Evolutionary conservation across 1,139 yeast species (phyloP), one percentile per base, ranked within the genome.

Genomic region (Ashbya aceris): DNA sequence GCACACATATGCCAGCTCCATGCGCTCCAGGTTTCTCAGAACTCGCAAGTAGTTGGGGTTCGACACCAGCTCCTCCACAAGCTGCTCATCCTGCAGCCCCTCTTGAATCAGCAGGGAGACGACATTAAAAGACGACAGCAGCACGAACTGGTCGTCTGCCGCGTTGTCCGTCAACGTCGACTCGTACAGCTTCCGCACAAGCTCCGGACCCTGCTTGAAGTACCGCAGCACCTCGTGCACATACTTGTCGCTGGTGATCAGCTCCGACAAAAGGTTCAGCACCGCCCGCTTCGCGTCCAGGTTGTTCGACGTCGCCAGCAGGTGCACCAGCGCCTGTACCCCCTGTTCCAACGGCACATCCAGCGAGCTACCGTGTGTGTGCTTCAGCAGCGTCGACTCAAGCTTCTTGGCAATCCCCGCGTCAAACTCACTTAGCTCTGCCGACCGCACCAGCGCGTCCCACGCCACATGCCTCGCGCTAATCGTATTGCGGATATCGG

Each of bases 401-500:
- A 59, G 42, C 13, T 48, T 45, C 42, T 59, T 60, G 20, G 61
- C 61, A 31, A 50, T 48, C 3, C 54, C 43, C 7, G 62, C 63
- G 40, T 60, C 63, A 30, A 48, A 33, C 36, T 54, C 58, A 41
- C 53, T 56, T 37, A 89, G 70, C 39, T 80, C 76, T 39, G 77
- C 79, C 9, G 93, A 81, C 47, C 95, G 74, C 13, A 85, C 79
- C 55, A 83, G 78, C 7, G 95, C 95, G 58, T 84, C 94, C 96
- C 96, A 89, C 23, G 95, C 94, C 46, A 89, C 77, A 29, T 93
- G 82, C 51, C 94, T 76, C 48, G 84, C 83, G 54, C 93, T 73
- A 52, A 85, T 79, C 50, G 79, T 79, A 53, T 75, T 71, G 55
- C 85, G 77, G 49, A 83, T 76, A 54, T 86, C 95, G 50, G 79